Evolutionary conservation across 163 green algal genomes (phyloP), one percentile per base, ranked within the genome.

Genomic region (Picocystis sp.): DNA sequence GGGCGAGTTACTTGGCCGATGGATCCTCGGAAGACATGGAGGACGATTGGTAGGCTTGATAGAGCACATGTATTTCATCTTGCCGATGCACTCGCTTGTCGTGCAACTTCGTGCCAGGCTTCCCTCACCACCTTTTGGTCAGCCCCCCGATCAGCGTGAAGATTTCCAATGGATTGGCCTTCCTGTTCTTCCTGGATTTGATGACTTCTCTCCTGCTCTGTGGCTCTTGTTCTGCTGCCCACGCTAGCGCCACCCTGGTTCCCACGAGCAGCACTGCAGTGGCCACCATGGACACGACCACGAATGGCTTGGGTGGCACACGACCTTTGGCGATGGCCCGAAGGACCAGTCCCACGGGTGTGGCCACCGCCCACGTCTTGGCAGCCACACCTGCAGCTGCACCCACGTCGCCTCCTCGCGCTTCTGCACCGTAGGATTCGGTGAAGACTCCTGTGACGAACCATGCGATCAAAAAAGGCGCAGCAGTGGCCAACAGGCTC

Each of bases 151-250:
- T 51, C 41, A 90, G 69, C 58, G 77, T 60, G 17, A 93, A 53
- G 50, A 92, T 86, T 61, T 94, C 83, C 22, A 93, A 66, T 3
- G 75, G 65, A 57, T 76, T 81, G 33, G 83, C 83, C 22, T 60
- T 50, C 55, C 72, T 82, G 68, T 66, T 57, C 9, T 79, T 72
- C 2, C 55, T 38, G 29, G 29, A 38, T 38, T 38, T 38, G 29
- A 38, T 38, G 29, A 38, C 29, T 8, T 38, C 29, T 38, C 29
- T 38, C 29, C 29, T 38, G 29, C 29, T 38, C 29, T 38, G 29
- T 38, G 63, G 29, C 51, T 70, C 12, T 62, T 50, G 14, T 61
- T 51, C 43, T 64, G 35, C 50, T 76, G 52, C 38, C 56, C 57
- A 42, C 45, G 82, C 84, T 41, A 86, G 56, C 3, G 57, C 73